Evolutionary conservation across 371 early-diverging fungal species (phyloP).

Genomic region (Mucor irregularis): DNA sequence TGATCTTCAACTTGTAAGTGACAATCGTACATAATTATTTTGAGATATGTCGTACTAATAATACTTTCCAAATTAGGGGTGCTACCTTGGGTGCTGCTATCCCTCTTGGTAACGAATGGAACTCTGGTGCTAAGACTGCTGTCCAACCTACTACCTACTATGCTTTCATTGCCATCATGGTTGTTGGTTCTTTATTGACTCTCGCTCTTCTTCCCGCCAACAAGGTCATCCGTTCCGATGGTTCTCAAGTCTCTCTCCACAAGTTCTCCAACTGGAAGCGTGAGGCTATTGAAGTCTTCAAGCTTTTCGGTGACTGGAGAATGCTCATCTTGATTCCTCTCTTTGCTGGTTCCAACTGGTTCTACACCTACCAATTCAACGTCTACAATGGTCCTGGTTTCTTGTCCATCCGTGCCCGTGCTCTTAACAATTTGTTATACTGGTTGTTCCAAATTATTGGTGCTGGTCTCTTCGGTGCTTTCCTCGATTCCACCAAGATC

Average conservation of each 20-base stretch:
- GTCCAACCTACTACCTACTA: constrained; percentile 54
- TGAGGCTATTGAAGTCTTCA: constrained; percentile 59
- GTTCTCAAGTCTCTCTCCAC: constrained; percentile 58
- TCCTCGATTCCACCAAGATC: constrained; percentile 52
- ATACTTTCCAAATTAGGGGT: constrained; percentile 68
- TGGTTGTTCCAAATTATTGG: constrained; percentile 75
- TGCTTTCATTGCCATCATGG: constrained; percentile 68
- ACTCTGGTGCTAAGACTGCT: constrained; percentile 11
- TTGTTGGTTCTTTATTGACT: constrained; percentile 57
- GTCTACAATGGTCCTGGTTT: constrained; percentile 38
- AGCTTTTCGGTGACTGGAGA: constrained; percentile 65
- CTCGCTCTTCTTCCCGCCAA: constrained; percentile 59
- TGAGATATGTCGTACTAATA: neutral
- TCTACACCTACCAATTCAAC: constrained; percentile 70
- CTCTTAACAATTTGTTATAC: constrained; percentile 68
- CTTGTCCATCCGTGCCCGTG: constrained; percentile 61
- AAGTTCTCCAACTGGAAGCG: constrained; percentile 56
- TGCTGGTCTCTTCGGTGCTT: constrained; percentile 55
- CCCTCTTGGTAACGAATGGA: constrained; percentile 65
- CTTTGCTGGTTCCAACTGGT: constrained; percentile 76
- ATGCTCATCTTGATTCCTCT: constrained; percentile 68
- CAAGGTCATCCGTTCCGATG: constrained; percentile 67
- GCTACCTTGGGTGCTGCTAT: constrained; percentile 72
- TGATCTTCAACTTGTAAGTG: constrained; percentile 69
- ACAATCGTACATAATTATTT: too few relatives aligned